A percentile compares a stretch with the other conserved stretches of the same genome.
Conservation (phyloP, 2,329 filamentous ascomycete genomes). For the Alternaria infectoria region DNA sequence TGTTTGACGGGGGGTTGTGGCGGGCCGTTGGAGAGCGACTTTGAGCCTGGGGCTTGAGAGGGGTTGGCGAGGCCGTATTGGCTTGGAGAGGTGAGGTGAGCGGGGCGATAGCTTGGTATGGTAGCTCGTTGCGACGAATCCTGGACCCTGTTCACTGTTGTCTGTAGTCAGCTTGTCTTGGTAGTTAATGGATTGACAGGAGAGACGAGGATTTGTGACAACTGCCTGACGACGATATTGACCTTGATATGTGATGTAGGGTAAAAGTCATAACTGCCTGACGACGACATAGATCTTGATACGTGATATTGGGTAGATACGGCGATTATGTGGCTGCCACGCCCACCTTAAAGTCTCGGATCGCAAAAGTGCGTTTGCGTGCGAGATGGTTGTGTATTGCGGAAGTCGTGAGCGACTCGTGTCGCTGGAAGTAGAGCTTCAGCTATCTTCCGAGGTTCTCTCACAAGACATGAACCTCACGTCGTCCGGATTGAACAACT, state of each 20-base stretch:
- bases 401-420: not conserved
- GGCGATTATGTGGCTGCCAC: not conserved
- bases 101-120: not conserved
- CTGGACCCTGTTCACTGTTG: not conserved
- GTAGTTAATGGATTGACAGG: not conserved
- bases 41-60: not conserved
- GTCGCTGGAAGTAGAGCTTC: not conserved
- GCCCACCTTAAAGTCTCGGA: not conserved
- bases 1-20: not conserved
- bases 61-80: not conserved
- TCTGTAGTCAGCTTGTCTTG: not conserved
- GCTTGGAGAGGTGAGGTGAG: not conserved
- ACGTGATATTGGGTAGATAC: not conserved
- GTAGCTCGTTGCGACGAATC: not conserved
- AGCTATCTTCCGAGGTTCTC: not conserved
- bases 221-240: not conserved
- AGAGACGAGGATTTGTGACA: not conserved
- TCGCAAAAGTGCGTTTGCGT: not conserved
- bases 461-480: not conserved
- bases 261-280: too few relatives aligned
- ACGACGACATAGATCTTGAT: not conserved
- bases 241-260: not conserved
- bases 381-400: not conserved
- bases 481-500: not conserved
- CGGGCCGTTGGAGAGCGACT: not conserved